phyloP scores from a whole-genome alignment of 495 filamentous ascomycete species.

The Cetradonia linearis region DNA sequence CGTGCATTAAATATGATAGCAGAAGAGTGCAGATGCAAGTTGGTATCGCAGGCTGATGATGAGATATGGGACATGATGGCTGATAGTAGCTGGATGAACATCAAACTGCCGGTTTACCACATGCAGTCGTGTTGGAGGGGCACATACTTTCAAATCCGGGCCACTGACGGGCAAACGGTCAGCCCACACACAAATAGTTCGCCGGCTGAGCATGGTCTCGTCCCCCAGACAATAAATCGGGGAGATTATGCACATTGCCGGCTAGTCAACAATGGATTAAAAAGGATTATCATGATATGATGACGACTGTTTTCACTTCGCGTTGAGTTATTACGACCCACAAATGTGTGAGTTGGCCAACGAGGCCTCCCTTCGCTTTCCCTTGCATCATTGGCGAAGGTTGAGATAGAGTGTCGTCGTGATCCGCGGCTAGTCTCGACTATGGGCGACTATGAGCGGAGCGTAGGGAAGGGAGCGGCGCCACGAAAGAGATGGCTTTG shows the following conservation, averaged over 20 bases:
- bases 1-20: neutral
- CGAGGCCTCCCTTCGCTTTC: neutral
- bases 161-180: neutral
- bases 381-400: neutral
- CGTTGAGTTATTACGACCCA: neutral
- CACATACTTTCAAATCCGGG: neutral
- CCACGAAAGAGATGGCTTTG: neutral
- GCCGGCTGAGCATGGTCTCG: neutral
- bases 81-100: neutral
- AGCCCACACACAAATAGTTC: neutral
- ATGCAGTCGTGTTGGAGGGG: neutral
- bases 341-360: neutral
- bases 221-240: neutral
- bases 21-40: neutral
- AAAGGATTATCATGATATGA: neutral
- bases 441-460: neutral
- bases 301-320: neutral
- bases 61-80: neutral
- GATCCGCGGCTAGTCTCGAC: neutral
- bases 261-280: neutral
- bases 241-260: slow-evolving; percentile 8
- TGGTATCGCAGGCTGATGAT: neutral
- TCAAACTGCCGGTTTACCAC: neutral
- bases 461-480: neutral
- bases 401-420: neutral